A percentile compares a stretch with the other conserved stretches of the same genome.
Evolutionary conservation across 345 rosid species (phyloP).

Genomic region (Combretum micranthum): DNA sequence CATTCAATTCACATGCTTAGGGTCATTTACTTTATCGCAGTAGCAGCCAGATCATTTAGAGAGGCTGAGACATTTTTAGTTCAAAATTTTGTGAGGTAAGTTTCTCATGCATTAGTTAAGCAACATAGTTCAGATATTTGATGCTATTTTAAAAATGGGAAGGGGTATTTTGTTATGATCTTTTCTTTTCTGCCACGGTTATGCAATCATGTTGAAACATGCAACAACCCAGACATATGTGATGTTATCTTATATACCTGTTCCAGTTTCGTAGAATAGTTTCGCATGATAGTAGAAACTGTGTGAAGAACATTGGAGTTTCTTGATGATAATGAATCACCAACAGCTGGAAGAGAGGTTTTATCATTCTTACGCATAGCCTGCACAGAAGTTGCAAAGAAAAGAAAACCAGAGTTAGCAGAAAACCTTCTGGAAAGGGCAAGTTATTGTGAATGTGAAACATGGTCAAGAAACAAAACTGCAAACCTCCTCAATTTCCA

Average conservation of each 20-base stretch:
- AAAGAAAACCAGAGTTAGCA: constrained; percentile 4
- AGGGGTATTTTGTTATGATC: too few species aligned
- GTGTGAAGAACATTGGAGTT: constrained; percentile 30
- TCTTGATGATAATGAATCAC: constrained; percentile 27
- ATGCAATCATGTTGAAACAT: too few species aligned
- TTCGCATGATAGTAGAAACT: constrained; percentile 41
- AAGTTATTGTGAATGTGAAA: neutral
- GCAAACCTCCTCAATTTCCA: constrained; percentile 54
- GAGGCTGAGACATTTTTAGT: too few species aligned
- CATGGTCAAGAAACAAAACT: constrained; percentile 8
- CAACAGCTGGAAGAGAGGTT: constrained; percentile 22
- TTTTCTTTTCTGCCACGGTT: too few species aligned
- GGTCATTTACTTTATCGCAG: too few species aligned
- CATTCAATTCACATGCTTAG: too few species aligned
- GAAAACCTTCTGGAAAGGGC: neutral
- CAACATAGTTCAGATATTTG: too few species aligned
- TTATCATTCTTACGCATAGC: constrained; percentile 29
- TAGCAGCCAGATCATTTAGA: too few species aligned
- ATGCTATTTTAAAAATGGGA: too few species aligned
- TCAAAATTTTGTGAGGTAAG: too few species aligned
- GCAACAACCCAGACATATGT: neutral
- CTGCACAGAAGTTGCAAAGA: constrained; percentile 33
- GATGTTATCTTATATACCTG: constrained; percentile 30
- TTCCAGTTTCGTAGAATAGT: constrained; percentile 46
- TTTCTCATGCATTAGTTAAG: too few species aligned